Percentiles rank a stretch among this genome's conserved stretches.
Evolutionary conservation across 2,329 filamentous ascomycete species (phyloP).

Genomic region (Juglanconis oblonga): DNA sequence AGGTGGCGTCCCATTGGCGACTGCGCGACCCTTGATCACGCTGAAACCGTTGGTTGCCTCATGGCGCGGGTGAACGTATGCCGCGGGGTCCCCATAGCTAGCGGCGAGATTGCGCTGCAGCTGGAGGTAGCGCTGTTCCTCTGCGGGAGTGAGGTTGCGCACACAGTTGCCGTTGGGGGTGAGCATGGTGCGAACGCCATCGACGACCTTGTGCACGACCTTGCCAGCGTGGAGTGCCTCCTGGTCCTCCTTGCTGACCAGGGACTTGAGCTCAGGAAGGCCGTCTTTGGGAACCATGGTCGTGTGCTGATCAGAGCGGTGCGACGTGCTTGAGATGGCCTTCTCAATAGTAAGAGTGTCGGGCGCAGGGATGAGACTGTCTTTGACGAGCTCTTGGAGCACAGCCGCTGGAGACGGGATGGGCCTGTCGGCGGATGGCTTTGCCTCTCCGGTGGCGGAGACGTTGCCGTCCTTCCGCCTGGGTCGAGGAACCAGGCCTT

Average conservation of each 20-base stretch:
- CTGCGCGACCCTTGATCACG: constrained; percentile 61
- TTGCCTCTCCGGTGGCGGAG: constrained; percentile 6
- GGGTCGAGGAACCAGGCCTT: constrained; percentile 8
- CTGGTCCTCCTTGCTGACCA: constrained; percentile 54
- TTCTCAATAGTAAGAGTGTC: constrained; percentile 41
- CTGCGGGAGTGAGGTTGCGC: constrained; percentile 65
- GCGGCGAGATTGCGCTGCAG: constrained; percentile 60
- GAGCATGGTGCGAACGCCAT: constrained; percentile 66
- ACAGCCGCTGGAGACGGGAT: constrained; percentile 9
- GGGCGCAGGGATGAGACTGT: constrained; percentile 14
- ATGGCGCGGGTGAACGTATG: constrained; percentile 55
- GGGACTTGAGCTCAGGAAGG: constrained; percentile 41
- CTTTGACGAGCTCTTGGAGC: constrained; percentile 18
- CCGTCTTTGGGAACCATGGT: constrained; percentile 23
- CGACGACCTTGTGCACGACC: constrained; percentile 59
- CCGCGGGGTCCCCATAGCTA: constrained; percentile 49
- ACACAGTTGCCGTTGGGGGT: constrained; percentile 75
- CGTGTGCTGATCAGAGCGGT: constrained; percentile 31
- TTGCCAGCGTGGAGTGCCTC: constrained; percentile 52
- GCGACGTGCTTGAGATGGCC: constrained; percentile 28
- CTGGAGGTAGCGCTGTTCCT: constrained; percentile 68
- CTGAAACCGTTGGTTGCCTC: constrained; percentile 56
- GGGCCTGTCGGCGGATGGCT: constrained; percentile 10
- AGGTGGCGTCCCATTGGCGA: constrained; percentile 60
- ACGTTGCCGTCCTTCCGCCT: constrained; percentile 13